A percentile compares a stretch with the other conserved stretches of the same genome.
phyloP scores from a whole-genome alignment of 2,329 filamentous ascomycete species.

The Hypoxylon sp. region DNA sequence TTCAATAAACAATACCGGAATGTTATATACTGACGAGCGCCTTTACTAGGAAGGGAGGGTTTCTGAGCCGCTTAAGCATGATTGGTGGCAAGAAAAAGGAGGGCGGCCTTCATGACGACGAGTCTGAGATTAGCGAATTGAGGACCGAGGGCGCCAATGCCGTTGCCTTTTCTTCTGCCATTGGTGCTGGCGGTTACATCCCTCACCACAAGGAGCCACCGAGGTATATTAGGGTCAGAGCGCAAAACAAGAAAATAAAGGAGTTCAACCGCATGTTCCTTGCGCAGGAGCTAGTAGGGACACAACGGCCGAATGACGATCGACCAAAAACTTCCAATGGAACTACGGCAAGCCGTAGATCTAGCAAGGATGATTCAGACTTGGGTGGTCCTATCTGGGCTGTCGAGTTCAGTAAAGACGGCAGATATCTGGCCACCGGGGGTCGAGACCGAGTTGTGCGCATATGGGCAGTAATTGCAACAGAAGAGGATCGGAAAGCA shows the following conservation, averaged over 20 bases:
- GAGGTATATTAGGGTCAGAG: conserved; percentile 88
- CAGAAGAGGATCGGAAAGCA: conserved; percentile 80
- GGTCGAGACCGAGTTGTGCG: conserved; percentile 89
- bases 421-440: conserved; percentile 90
- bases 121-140: conserved; percentile 76
- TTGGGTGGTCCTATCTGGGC: conserved; percentile 86
- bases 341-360: conserved; percentile 50
- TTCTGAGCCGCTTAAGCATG: conserved; percentile 85
- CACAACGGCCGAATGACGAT: conserved; percentile 58
- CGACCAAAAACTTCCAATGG: conserved; percentile 45
- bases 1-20: neutral
- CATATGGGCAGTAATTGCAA: conserved; percentile 90
- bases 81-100: conserved; percentile 83
- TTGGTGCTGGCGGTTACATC: conserved; percentile 81
- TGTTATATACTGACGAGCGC: conserved; percentile 22
- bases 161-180: conserved; percentile 82
- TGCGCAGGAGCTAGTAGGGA: conserved; percentile 87
- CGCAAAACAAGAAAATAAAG: conserved; percentile 83
- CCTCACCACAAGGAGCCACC: conserved; percentile 91
- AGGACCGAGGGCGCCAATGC: conserved; percentile 87
- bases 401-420: conserved; percentile 92
- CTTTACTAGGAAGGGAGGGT: conserved; percentile 80
- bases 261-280: conserved; percentile 92
- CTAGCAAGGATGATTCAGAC: conserved; percentile 57
- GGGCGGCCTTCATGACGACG: conserved; percentile 71